phyloP scores from a whole-genome alignment of 2,329 filamentous ascomycete species.

The Penicillium olsonii region DNA sequence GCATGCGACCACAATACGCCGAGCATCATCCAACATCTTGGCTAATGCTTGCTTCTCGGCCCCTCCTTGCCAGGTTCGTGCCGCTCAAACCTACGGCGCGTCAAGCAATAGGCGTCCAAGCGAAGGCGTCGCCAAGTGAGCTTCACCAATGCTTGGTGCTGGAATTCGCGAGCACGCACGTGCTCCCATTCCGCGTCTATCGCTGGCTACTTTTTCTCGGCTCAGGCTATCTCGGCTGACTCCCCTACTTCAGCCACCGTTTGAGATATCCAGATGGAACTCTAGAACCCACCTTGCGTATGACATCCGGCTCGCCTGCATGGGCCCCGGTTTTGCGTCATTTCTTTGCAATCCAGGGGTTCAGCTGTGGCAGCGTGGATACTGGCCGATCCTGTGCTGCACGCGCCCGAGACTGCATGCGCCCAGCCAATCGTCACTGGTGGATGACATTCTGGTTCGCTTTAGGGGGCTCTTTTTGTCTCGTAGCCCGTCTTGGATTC shows the following conservation, averaged over 20 bases:
- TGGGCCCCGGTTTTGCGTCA: neutral
- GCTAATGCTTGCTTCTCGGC: constrained; percentile 9
- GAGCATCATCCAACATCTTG: neutral
- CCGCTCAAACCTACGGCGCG: neutral
- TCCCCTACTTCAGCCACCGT: neutral
- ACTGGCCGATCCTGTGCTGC: neutral
- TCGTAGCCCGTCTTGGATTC: neutral
- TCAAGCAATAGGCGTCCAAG: constrained; percentile 1
- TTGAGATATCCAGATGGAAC: neutral
- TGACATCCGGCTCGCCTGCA: neutral
- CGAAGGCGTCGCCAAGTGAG: constrained; percentile 11
- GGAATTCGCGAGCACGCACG: neutral
- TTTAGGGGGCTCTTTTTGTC: neutral
- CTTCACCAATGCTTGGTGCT: constrained; percentile 9
- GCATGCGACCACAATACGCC: constrained; percentile 1
- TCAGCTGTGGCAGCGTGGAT: neutral
- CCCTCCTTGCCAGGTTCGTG: neutral
- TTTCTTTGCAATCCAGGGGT: neutral
- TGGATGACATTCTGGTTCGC: neutral
- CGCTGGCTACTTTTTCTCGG: neutral
- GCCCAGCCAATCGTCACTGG: neutral
- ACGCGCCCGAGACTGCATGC: neutral
- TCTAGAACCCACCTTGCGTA: neutral
- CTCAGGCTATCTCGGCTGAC: neutral
- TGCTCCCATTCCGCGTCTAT: constrained; percentile 2